Evolutionary conservation across 116 monocot species (phyloP), one percentile per base, ranked within the genome.

Genomic region (Cymodocea nodosa): DNA sequence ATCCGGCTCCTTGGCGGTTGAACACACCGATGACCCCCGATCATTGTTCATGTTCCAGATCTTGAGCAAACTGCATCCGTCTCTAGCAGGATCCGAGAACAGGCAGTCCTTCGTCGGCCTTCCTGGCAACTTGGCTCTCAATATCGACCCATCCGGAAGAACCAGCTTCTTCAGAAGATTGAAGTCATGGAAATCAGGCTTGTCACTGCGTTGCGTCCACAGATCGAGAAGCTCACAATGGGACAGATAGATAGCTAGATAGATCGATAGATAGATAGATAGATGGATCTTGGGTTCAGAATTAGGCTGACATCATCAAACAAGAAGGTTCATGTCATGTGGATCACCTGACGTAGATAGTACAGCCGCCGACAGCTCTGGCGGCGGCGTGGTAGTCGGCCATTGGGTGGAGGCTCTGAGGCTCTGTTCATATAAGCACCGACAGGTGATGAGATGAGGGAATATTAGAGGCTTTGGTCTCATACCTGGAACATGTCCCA

Each of bases 401-500:
- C 88, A 84, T 82, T 49, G 84, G 82, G 40, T 89, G 89, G 25
- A 89, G 66, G 61, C 82, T 84, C 87, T 87, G 39, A 30, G 30
- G 3, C 30, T 30, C 30, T 1, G 3, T 30, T 30, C 30, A 30
- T 30, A 30, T 1, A 30, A 30, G 30, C 30, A 3, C 30, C 30
- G 3, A 30, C 3, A 30, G 30, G 30, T 30, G 30, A 30, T 30
- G 30, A 52, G 67, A 9, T 40, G 63, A 52, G 52, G 30, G 30
- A 30, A 30, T 30, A 30, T 30, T 84, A 84, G 30, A 89, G 67
- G 62, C 82, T 84, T 84, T 88, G 44, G 54, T 54, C 14, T 4
- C 19, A 8, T 30, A 59, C 59, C 82, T 89, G 93, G 65, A 89
- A 89, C 89, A 89, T 89, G 51, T 89, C 85, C 85, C 89, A 89